Conservation (phyloP, 441 rosid species). For the Geranium incanum region DNA sequence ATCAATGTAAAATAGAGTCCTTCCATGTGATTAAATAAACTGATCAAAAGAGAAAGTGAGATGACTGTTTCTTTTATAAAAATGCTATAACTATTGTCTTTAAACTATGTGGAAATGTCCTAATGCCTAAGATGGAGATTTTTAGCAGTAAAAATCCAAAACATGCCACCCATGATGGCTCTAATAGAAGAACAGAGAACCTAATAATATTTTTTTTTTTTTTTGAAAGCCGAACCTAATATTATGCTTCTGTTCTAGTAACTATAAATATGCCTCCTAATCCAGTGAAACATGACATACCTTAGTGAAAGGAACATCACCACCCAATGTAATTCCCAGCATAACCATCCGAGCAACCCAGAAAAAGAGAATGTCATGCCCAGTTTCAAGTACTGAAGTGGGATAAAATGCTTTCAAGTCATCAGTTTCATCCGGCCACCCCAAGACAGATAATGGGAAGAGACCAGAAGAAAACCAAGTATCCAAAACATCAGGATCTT, state of each 20-base stretch:
- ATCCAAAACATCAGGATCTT: slow-evolving; percentile 92
- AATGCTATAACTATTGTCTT: too few relatives aligned
- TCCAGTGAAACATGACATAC: slow-evolving; percentile 30
- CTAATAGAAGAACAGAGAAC: background rate
- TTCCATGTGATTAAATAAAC: too few relatives aligned
- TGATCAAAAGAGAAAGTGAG: too few relatives aligned
- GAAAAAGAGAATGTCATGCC: slow-evolving; percentile 88
- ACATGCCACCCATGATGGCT: background rate
- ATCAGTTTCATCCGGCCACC: slow-evolving; percentile 87
- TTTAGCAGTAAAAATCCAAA: background rate
- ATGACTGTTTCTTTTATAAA: too few relatives aligned
- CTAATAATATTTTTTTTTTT: too few relatives aligned
- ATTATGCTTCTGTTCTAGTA: too few relatives aligned
- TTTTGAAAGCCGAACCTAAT: too few relatives aligned
- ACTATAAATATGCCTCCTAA: background rate
- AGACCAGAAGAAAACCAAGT: slow-evolving; percentile 97
- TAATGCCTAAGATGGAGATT: too few relatives aligned
- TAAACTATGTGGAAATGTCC: too few relatives aligned
- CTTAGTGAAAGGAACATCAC: slow-evolving; percentile 85
- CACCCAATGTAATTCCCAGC: slow-evolving; percentile 78
- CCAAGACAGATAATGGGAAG: slow-evolving; percentile 72
- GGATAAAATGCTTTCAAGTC: slow-evolving; percentile 84
- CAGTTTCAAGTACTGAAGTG: slow-evolving; percentile 86
- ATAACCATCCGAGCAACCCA: slow-evolving; percentile 99
- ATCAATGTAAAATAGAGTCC: too few relatives aligned